Evolutionary conservation across 305 asterid species (phyloP).

Genomic region (Fraxinus platypoda): DNA sequence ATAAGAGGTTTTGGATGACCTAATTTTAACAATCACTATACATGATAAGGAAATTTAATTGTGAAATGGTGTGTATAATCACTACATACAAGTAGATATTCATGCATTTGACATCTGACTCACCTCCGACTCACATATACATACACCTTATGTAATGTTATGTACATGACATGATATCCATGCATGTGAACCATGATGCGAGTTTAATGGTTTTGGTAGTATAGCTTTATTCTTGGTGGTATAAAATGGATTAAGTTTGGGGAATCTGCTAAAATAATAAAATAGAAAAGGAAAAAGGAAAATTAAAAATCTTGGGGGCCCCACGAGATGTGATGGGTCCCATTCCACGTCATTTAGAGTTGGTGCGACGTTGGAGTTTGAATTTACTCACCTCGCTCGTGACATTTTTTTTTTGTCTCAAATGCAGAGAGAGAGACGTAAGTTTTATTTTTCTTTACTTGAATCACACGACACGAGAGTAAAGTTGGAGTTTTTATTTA

Average conservation of each 20-base stretch:
- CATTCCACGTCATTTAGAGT: constrained; percentile 31
- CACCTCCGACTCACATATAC: constrained; percentile 21
- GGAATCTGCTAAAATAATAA: neutral
- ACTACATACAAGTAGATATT: neutral
- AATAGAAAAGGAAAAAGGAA: neutral
- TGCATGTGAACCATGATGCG: neutral
- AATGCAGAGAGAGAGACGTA: neutral
- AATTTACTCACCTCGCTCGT: neutral
- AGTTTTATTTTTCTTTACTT: too few species aligned
- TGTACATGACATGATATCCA: neutral
- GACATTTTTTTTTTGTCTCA: neutral
- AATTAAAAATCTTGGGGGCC: neutral
- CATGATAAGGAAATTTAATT: constrained; percentile 6
- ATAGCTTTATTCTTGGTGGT: neutral
- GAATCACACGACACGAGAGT: too few species aligned
- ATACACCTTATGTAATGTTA: neutral
- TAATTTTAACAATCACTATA: constrained; percentile 3
- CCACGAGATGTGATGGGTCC: constrained; percentile 21
- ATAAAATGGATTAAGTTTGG: neutral
- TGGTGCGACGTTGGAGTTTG: neutral
- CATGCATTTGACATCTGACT: constrained; percentile 19
- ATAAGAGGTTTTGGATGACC: constrained; percentile 18
- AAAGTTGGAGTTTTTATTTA: too few species aligned
- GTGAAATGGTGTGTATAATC: constrained; percentile 20
- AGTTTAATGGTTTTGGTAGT: neutral